Evolutionary conservation across 1,284 basidiomycete genomes (phyloP).

Genomic region (Boletellus deceptivus): DNA sequence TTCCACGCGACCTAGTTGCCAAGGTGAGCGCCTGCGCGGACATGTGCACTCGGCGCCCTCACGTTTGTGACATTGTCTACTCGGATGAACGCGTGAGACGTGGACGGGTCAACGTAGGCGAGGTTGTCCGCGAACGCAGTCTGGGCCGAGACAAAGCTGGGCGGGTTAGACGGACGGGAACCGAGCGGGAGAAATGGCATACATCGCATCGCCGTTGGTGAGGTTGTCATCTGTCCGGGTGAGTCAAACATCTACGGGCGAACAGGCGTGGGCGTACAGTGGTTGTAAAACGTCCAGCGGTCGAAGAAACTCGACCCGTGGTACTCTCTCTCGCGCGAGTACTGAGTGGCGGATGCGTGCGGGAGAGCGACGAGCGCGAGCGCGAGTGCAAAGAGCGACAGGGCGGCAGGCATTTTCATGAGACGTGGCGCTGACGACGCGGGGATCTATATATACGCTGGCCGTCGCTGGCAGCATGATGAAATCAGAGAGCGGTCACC

Average conservation of each 20-base stretch:
- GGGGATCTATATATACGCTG: no score
- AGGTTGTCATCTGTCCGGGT: constrained; percentile 56
- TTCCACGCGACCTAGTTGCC: constrained; percentile 41
- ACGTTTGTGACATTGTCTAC: constrained; percentile 67
- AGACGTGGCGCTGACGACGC: background rate
- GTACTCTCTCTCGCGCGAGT: constrained; percentile 48
- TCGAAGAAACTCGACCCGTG: constrained; percentile 53
- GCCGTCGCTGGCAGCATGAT: no score
- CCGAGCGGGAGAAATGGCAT: constrained; percentile 11
- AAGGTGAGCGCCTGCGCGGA: background rate
- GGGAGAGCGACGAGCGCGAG: constrained; percentile 10
- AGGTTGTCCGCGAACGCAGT: constrained; percentile 51
- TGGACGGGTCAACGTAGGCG: constrained; percentile 58
- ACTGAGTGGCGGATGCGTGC: constrained; percentile 29
- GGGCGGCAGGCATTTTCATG: constrained; percentile 9
- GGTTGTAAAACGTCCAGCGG: constrained; percentile 52
- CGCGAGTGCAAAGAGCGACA: constrained; percentile 9
- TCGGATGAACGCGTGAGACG: constrained; percentile 64
- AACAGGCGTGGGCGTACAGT: constrained; percentile 37
- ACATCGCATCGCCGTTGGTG: constrained; percentile 69
- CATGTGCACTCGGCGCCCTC: constrained; percentile 9
- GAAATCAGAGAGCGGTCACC: no score
- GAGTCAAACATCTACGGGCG: background rate
- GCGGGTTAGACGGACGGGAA: constrained; percentile 2
- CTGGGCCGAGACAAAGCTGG: constrained; percentile 54